Conservation (phyloP, 176 grass and related monocot genomes). For the Dactylis glomerata region DNA sequence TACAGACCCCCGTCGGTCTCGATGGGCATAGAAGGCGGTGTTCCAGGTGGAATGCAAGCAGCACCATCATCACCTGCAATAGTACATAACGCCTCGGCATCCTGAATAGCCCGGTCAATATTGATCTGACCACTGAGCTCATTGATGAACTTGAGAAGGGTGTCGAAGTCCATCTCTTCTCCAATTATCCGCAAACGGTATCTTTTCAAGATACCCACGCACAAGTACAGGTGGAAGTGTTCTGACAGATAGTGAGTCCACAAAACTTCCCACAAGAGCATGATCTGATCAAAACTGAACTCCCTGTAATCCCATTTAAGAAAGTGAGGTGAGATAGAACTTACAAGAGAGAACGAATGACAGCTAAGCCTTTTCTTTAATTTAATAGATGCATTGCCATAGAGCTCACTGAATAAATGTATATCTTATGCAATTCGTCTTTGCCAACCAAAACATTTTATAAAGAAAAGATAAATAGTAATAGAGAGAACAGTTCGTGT, state of each 20-base stretch:
- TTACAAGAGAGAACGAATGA: background rate
- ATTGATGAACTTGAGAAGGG: conserved; percentile 97
- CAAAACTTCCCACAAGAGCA: conserved; percentile 89
- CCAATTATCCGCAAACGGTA: conserved; percentile 68
- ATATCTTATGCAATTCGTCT: background rate
- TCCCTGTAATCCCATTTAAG: conserved; percentile 54
- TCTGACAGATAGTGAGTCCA: conserved; percentile 93
- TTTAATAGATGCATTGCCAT: background rate
- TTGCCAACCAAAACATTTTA: background rate
- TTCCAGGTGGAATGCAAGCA: conserved; percentile 81
- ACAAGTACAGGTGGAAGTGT: conserved; percentile 97
- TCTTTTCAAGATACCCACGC: conserved; percentile 80
- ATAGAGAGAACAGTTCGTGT: background rate
- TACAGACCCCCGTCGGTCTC: conserved; percentile 76
- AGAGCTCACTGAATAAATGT: background rate
- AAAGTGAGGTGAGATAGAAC: background rate
- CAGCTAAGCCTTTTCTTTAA: background rate
- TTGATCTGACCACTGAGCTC: conserved; percentile 86
- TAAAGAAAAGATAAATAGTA: conserved; percentile 1
- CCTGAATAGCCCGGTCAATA: conserved; percentile 67
- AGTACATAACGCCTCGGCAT: conserved; percentile 70
- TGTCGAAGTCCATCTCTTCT: conserved; percentile 96
- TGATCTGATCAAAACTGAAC: conserved; percentile 70
- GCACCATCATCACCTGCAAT: conserved; percentile 65
- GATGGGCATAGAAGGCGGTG: conserved; percentile 77